Base-by-base conservation (phyloP, 345 rosid genomes). In the Gossypium arboreum region DNA sequence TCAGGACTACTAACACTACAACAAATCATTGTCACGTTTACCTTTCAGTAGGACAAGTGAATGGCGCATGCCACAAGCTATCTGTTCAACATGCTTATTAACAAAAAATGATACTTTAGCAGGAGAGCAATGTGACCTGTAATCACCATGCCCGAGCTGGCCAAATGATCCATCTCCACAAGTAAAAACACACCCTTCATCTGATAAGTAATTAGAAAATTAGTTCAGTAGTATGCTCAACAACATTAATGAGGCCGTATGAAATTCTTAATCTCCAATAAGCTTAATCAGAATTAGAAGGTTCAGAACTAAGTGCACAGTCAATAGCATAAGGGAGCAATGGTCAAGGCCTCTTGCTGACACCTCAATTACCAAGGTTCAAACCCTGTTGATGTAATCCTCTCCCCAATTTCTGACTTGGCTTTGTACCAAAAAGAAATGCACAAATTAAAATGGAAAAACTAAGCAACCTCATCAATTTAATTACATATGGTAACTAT, bases 161-260 rank as follows among this genome's bases (percentile, higher is more conserved):
- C 98, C 98, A 81, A 94, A 94, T 1, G 93, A 83, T 15, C 95
- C 97, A 88, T 88, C 93, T 51, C 98, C 98, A 59, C 98, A 91
- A 34, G 94, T 92, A 45, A 91, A 90, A 60, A 90, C 84, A 34
- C 76, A 78, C 22, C 96, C 92, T 0, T 73, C 48, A 68, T 89
- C 93, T 94, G 74, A 65, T 73, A 71, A 27, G 11, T 24, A 62
- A 43, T 18, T n/a, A 12, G 27, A 75, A 50, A 25, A 17, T 7
- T 17, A 39, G 45, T 9, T 18, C 44, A 56, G 25, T 10, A 52
- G 51, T 9, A 47, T n/a, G 63, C 12, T n/a, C 50, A 63, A 50
- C 12, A 9, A 16, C 44, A 68, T 2, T 10, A 34, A 55, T 16
- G 7, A 57, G 2, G 24, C 34, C 22, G 10, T 11, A 25, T 34